Base-by-base conservation (phyloP, 2,329 filamentous ascomycete species). In the Penicillium sp. region DNA sequence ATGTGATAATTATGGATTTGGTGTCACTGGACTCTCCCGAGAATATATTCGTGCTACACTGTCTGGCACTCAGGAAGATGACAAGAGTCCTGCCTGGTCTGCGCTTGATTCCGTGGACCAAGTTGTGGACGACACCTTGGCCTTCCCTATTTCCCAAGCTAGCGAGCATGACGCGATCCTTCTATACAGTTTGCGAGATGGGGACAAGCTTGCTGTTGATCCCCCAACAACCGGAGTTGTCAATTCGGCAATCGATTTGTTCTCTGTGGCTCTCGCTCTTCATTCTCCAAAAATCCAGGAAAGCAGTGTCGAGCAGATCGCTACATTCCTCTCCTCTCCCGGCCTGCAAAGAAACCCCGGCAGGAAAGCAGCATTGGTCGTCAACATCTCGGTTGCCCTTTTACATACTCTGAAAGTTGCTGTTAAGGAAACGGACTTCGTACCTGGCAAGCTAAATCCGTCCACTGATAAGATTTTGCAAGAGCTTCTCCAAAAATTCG, bases 201-300 rank as follows among this genome's bases (percentile, higher is more conserved):
- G 80, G 1, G 63, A 78, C 67, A 48, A 77, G 58, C 64, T 71
- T 52, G 77, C 82, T 34, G 88, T 89, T 16, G 89, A 94, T 60
- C 91, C 93, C 9, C 88, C 94, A 6, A 86, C 90, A 0, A 99
- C 93, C 0, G 92, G 96, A 68, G 92, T 96, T 27, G 90, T 97
- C 57, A 96, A 99, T 68, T 86, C 93, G 67, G 92, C 94, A 0
- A 95, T 99, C 53, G 88, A 94, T 59, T 79, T 97, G 0, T 99
- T 99, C 70, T 91, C 92, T 2, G 90, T 96, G 50, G 89, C 91
- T 38, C 86, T 99, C 54, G 92, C 94, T 3, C 79, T 97, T 10
- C 95, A 96, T 44, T 88, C 90, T 0, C 82, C 90, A 4, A 96
- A 93, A 67, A 90, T 99, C 3, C 94, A 99, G 67, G 94, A 99